Conservation (phyloP, 2,329 filamentous ascomycete genomes). For the Erysiphe pulchra region DNA sequence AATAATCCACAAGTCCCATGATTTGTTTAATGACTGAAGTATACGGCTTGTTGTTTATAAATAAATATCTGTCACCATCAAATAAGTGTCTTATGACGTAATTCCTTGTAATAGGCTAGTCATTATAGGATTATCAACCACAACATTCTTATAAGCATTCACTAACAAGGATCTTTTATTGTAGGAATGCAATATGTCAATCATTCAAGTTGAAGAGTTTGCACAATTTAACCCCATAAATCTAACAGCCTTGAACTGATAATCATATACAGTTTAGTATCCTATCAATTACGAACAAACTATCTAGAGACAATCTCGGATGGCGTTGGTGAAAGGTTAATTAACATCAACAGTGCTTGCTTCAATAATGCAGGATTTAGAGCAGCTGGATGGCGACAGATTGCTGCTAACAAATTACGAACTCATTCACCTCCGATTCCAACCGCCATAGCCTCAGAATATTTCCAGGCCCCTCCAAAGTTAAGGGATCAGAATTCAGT, state of each 20-base stretch:
- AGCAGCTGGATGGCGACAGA: constrained; percentile 54
- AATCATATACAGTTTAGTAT: constrained; percentile 34
- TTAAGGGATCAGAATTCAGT: constrained; percentile 26
- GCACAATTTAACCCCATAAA: not conserved
- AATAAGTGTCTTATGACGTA: not conserved
- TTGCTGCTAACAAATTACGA: constrained; percentile 50
- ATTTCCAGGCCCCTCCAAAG: constrained; percentile 48
- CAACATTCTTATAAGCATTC: too few relatives aligned
- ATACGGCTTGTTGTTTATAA: not conserved
- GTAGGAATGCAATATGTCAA: constrained; percentile 10
- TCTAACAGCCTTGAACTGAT: not conserved
- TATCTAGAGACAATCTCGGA: constrained; percentile 63
- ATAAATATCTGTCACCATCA: not conserved
- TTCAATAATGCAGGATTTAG: constrained; percentile 63
- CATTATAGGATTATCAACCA: too few relatives aligned
- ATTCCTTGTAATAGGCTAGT: too few relatives aligned
- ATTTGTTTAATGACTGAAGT: not conserved
- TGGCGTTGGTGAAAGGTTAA: constrained; percentile 61
- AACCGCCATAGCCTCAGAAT: constrained; percentile 57
- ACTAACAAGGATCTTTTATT: too few relatives aligned
- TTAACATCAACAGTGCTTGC: constrained; percentile 55
- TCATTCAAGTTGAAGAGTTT: constrained; percentile 16
- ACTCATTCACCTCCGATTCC: constrained; percentile 72
- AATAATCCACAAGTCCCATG: constrained; percentile 46
- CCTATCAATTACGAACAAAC: constrained; percentile 57